These are phyloP conservation scores for Paramecium primaurelia DNA, from an alignment of 73 alveolate genomes.

Conservation along the genomic window DNA sequence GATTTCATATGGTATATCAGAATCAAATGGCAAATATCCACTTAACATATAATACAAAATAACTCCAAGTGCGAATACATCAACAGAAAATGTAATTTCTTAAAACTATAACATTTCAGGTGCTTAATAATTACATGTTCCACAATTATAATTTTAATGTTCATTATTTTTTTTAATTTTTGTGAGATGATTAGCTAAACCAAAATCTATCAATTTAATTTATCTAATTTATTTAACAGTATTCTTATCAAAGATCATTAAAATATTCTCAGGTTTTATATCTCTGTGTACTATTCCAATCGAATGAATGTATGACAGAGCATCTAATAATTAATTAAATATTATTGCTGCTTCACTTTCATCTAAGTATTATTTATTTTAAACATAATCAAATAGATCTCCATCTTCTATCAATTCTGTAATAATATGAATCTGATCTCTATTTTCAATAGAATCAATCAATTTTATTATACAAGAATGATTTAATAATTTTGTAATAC, in stretches of 20 bases:
- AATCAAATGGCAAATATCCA: constrained; percentile 41
- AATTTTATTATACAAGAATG: constrained; percentile 20
- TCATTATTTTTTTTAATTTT: background rate
- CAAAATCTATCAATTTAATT: constrained; percentile 36
- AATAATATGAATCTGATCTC: background rate
- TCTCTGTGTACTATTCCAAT: constrained; percentile 74
- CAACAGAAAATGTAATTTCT: background rate
- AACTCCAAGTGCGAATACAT: constrained; percentile 1
- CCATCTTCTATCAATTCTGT: constrained; percentile 17
- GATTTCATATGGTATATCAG: background rate
- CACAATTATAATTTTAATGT: background rate
- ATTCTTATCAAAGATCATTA: background rate
- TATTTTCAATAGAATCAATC: background rate
- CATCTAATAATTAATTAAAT: constrained; percentile 56
- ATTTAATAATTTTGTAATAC: background rate
- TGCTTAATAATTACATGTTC: constrained; percentile 64
- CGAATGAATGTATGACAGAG: constrained; percentile 62
- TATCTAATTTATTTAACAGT: background rate
- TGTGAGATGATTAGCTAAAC: background rate
- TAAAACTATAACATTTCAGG: constrained; percentile 45
- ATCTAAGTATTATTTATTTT: background rate
- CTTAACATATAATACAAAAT: constrained; percentile 22
- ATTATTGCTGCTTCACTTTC: constrained; percentile 51
- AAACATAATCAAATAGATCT: constrained; percentile 20
- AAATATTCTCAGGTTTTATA: constrained; percentile 73